These are phyloP conservation scores for Arthonia radiata DNA, from an alignment of 495 filamentous ascomycete genomes.

Conservation along the genomic window DNA sequence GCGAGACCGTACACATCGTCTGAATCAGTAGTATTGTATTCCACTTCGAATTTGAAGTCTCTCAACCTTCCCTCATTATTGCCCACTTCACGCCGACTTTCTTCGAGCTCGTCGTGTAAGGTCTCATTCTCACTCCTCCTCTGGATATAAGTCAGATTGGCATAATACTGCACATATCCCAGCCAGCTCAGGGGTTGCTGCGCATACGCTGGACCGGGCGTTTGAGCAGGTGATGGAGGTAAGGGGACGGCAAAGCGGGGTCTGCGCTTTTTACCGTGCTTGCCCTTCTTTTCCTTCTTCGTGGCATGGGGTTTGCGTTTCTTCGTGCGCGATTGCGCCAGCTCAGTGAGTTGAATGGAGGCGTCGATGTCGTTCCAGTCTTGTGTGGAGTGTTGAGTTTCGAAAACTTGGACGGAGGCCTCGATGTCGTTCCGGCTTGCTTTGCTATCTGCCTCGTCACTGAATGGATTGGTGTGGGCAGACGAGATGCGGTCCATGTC, in stretches of 20 bases:
- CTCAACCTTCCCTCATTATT: constrained; percentile 24
- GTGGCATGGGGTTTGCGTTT: neutral
- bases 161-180: constrained; percentile 72
- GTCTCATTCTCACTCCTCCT: constrained; percentile 18
- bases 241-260: constrained; percentile 40
- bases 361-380: too few species aligned
- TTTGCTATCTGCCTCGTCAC: too few species aligned
- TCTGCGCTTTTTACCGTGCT: constrained; percentile 29
- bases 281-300: constrained; percentile 20
- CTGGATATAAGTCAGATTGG: constrained; percentile 77
- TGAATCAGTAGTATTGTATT: constrained; percentile 79
- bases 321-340: too few species aligned
- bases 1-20: too few species aligned
- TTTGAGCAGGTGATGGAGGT: constrained; percentile 42
- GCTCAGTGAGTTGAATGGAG: too few species aligned
- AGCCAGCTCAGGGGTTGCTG: constrained; percentile 54
- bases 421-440: too few species aligned
- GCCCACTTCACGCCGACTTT: constrained; percentile 21
- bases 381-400: too few species aligned
- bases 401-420: too few species aligned
- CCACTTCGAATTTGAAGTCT: constrained; percentile 50
- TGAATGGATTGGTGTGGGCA: too few species aligned
- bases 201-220: constrained; percentile 79
- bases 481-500: too few species aligned
- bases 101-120: constrained; percentile 29